Percentiles rank a stretch among this genome's conserved stretches.
These are phyloP conservation scores for Ehretia macrophylla DNA, from an alignment of 257 asterid species.

Conservation along the genomic window DNA sequence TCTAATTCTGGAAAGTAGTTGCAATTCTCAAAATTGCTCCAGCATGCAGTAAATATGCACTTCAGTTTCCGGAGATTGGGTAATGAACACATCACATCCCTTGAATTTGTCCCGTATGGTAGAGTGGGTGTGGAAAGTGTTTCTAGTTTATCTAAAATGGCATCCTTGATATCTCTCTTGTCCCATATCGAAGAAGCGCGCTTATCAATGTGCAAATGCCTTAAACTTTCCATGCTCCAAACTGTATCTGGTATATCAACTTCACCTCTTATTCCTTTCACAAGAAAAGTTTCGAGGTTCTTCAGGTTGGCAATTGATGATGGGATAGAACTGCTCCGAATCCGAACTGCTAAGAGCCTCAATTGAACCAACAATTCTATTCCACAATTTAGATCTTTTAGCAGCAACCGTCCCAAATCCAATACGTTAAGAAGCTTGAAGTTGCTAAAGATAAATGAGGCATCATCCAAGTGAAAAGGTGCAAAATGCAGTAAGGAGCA, in stretches of 20 bases:
- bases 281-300: neutral
- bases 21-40: no score
- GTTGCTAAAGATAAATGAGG: neutral
- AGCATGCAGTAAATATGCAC: no score
- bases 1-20: neutral
- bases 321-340: neutral
- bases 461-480: neutral
- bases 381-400: neutral
- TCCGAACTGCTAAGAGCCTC: neutral
- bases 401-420: neutral
- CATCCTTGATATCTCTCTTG: neutral
- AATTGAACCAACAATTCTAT: neutral
- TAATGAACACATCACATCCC: neutral
- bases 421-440: neutral
- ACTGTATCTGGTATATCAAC: no score
- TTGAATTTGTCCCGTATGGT: neutral
- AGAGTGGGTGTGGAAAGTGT: neutral
- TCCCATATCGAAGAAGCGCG: neutral
- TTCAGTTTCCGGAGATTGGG: neutral
- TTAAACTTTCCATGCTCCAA: no score
- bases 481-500: neutral
- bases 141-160: neutral
- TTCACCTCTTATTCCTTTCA: neutral
- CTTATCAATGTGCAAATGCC: neutral
- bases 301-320: neutral